A percentile compares a stretch with the other conserved stretches of the same genome.
phyloP scores from a whole-genome alignment of 2,329 filamentous ascomycete species.

The Hypoxylon sp. region DNA sequence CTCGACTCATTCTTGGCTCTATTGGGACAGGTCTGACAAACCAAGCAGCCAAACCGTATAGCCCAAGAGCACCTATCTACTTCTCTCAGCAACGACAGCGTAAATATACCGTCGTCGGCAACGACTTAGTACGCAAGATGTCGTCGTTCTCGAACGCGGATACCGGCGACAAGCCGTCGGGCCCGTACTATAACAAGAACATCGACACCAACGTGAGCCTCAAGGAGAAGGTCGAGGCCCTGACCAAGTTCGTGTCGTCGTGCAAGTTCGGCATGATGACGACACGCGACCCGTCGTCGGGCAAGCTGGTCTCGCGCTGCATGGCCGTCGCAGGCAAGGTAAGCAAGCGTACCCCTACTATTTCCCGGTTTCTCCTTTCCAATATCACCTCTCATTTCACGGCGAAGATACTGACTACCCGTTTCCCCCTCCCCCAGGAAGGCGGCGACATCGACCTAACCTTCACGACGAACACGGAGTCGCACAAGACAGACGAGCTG shows the following conservation, averaged over 20 bases:
- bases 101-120: neutral
- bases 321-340: conserved; percentile 76
- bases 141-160: conserved; percentile 32
- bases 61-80: neutral
- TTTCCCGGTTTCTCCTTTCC: neutral
- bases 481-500: conserved; percentile 84
- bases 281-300: conserved; percentile 63
- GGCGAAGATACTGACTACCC: conserved; percentile 1
- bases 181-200: conserved; percentile 73
- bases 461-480: conserved; percentile 91
- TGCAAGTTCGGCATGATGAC: conserved; percentile 77
- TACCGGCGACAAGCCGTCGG: conserved; percentile 43
- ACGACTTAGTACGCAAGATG: conserved; percentile 14
- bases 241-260: conserved; percentile 65
- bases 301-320: conserved; percentile 67
- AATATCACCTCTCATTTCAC: neutral
- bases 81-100: neutral
- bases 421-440: conserved; percentile 61
- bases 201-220: conserved; percentile 63
- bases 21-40: neutral
- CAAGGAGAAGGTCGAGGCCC: conserved; percentile 70
- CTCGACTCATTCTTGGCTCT: neutral
- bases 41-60: neutral
- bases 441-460: conserved; percentile 80
- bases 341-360: conserved; percentile 29